A percentile compares a stretch with the other conserved stretches of the same genome.
These are phyloP conservation scores for Magnolia kwangsiensis DNA, from an alignment of 164 flowering plant genomes.

Conservation along the genomic window DNA sequence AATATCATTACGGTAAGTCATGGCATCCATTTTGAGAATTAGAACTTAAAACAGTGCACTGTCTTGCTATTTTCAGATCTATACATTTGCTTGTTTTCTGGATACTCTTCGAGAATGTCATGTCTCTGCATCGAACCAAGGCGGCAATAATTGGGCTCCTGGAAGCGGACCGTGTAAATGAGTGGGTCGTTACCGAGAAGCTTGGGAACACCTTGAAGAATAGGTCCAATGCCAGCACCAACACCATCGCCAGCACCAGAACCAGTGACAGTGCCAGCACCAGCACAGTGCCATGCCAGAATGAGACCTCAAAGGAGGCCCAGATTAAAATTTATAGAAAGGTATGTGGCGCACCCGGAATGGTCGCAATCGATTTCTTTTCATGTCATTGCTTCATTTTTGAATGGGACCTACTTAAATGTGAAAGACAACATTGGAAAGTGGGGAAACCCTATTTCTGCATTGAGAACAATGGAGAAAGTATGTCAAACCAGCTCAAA, in stretches of 20 bases:
- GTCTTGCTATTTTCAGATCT: slow-evolving; percentile 34
- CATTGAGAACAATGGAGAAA: no score
- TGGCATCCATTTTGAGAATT: not conserved
- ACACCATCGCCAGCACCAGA: not conserved
- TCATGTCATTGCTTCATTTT: not conserved
- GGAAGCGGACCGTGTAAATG: slow-evolving; percentile 60
- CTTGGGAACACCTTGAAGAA: slow-evolving; percentile 43
- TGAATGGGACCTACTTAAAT: no score
- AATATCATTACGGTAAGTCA: no score
- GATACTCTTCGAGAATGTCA: slow-evolving; percentile 79
- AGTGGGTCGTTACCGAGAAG: slow-evolving; percentile 84
- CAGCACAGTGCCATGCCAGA: slow-evolving; percentile 10
- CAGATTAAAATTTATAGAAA: slow-evolving; percentile 31
- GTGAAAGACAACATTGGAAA: no score
- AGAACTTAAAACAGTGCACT: not conserved
- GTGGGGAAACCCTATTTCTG: no score
- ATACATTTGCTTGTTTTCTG: slow-evolving; percentile 63
- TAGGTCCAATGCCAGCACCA: slow-evolving; percentile 18
- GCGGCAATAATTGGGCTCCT: slow-evolving; percentile 67
- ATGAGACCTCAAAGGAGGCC: slow-evolving; percentile 26
- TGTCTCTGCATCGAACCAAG: slow-evolving; percentile 72
- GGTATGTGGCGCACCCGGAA: slow-evolving; percentile 22
- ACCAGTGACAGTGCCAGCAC: slow-evolving; percentile 24
- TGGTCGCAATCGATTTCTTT: not conserved
- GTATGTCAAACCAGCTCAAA: no score